Conservation (phyloP, 2,329 filamentous ascomycete species). For the Pseudogymnoascus sp. region DNA sequence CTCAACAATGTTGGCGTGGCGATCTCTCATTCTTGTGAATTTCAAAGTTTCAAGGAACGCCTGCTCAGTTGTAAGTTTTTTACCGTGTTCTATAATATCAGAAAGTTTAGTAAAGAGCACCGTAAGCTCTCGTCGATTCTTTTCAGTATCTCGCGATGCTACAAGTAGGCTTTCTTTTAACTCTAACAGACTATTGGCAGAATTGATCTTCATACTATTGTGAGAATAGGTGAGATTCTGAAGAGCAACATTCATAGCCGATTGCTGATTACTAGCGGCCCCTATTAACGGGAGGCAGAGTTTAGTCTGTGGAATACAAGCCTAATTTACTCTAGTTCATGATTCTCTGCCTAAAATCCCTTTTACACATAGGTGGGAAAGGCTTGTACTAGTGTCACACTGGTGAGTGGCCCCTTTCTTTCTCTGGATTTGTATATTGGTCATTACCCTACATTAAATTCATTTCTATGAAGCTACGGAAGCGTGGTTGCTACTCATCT, state of each 20-base stretch:
- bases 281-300: too few relatives aligned
- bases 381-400: too few relatives aligned
- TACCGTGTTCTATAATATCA: neutral
- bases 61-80: neutral
- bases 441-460: too few relatives aligned
- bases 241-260: neutral
- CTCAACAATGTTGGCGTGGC: conserved; percentile 10
- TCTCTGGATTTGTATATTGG: too few relatives aligned
- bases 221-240: neutral
- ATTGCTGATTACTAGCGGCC: conserved; percentile 11
- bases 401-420: too few relatives aligned
- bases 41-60: neutral
- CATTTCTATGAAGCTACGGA: too few relatives aligned
- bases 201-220: neutral
- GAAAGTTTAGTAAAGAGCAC: neutral
- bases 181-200: neutral
- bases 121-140: neutral
- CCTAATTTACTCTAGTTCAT: too few relatives aligned
- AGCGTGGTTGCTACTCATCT: too few relatives aligned
- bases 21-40: conserved; percentile 10
- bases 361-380: too few relatives aligned
- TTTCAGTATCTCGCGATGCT: neutral
- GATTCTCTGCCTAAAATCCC: too few relatives aligned
- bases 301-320: too few relatives aligned
- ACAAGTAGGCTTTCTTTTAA: neutral